Evolutionary conservation across 257 asterid species (phyloP).

Genomic region (Euphrasia confusa): DNA sequence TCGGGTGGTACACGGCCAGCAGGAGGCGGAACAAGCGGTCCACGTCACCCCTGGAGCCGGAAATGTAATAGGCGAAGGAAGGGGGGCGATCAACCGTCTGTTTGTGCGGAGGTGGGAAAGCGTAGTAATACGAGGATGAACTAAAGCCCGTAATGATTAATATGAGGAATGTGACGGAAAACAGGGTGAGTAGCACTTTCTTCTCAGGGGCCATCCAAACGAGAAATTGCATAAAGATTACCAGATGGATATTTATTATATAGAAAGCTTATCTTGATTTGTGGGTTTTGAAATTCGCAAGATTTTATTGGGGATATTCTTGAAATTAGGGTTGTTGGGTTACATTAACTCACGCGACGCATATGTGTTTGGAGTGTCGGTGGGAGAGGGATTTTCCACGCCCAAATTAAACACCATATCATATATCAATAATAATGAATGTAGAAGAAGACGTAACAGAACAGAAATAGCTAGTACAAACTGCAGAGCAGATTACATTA

Average conservation of each 20-base stretch:
- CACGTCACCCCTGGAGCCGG: slow-evolving; percentile 68
- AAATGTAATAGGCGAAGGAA: slow-evolving; percentile 80
- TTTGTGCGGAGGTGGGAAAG: slow-evolving; percentile 46
- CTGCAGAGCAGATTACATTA: too few relatives aligned
- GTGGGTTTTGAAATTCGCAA: too few relatives aligned
- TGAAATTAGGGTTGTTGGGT: too few relatives aligned
- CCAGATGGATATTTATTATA: neutral
- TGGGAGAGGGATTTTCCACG: too few relatives aligned
- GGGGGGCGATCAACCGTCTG: slow-evolving; percentile 79
- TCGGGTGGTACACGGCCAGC: slow-evolving; percentile 90
- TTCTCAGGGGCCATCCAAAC: slow-evolving; percentile 68
- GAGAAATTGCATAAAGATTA: slow-evolving; percentile 1
- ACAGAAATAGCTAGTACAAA: too few relatives aligned
- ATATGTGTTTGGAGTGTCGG: too few relatives aligned
- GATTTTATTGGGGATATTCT: too few relatives aligned
- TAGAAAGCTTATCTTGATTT: too few relatives aligned
- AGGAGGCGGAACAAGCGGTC: slow-evolving; percentile 75
- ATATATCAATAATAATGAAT: too few relatives aligned
- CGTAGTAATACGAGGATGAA: slow-evolving; percentile 66
- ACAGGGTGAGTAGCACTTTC: slow-evolving; percentile 90
- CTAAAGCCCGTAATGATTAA: slow-evolving; percentile 77
- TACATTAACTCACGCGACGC: too few relatives aligned
- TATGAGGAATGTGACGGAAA: slow-evolving; percentile 62
- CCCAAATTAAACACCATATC: too few relatives aligned
- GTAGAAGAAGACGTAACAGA: too few relatives aligned